Base-by-base conservation (phyloP, 768 basidiomycete genomes). In the Suillus cothurnatus region DNA sequence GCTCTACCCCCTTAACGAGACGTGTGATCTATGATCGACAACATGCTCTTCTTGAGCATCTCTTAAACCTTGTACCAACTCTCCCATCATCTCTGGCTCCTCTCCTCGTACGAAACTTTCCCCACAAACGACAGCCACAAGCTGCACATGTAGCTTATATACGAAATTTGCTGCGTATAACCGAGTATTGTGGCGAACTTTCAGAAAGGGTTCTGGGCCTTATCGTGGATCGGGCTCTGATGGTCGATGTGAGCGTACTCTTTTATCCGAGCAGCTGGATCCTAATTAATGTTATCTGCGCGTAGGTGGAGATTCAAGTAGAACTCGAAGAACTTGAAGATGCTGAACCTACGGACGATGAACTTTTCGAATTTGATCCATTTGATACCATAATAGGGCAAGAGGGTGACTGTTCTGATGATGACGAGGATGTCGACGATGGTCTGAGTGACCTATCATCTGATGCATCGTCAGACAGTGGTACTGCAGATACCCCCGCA, bases 281-380 rank as follows among this genome's bases (percentile, higher is more conserved):
- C 19, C 23, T 47, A 23, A 65, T 68, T n/a, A 63, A 6, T 49
- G 11, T 32, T 15, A 5, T 41, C 57, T 2, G 67, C 5, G 4
- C 7, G 6, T n/a, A 96, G 94, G 94, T 97, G 32, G 97, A 99
- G 78, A 95, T 99, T 38, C 96, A 97, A 73, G 91, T 94, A n/a
- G 95, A 96, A 71, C 73, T 95, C 4, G 96, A 98, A 73, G 94
- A 97, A 69, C 80, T 96, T 5, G 95, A 97, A 70, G 91, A 91
- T 4, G 81, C 84, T 17, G 85, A 84, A 21, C 67, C 71, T 4
- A 64, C 80, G 66, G 87, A 88, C n/a, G 84, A 81, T 2, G 82
- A 81, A 19, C 64, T 91, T 21, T 93, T 91, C 69, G 88, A 92
- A 55, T 75, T 93, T 26, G 95, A 97, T 76, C 93, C 93, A 1